A percentile compares a stretch with the other conserved stretches of the same genome.
Evolutionary conservation across 2,329 filamentous ascomycete species (phyloP).

Genomic region (Sporothrix pseudoabietina): DNA sequence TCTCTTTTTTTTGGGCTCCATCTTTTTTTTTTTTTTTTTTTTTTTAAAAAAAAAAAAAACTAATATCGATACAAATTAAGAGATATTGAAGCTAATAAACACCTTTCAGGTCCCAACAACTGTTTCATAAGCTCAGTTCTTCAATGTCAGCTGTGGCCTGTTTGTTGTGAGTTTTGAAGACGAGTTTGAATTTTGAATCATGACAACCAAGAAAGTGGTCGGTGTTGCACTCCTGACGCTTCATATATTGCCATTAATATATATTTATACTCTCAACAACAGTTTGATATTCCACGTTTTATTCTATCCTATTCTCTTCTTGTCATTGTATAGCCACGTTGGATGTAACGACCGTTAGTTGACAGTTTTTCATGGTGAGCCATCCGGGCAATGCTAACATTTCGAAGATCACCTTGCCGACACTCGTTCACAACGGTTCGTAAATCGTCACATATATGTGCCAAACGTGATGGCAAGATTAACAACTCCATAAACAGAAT

Average conservation of each 20-base stretch:
- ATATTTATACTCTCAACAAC: not conserved
- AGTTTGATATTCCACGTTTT: not conserved
- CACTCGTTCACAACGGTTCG: not conserved
- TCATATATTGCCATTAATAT: not conserved
- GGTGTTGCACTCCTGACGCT: not conserved
- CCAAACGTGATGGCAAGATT: not conserved
- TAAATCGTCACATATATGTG: not conserved
- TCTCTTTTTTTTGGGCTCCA: no score
- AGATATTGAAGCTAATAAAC: not conserved
- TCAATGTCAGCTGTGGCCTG: not conserved
- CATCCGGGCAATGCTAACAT: not conserved
- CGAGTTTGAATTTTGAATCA: not conserved
- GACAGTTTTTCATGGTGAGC: not conserved
- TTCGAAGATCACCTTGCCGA: not conserved
- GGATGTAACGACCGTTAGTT: not conserved
- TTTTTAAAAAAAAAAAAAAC: not conserved
- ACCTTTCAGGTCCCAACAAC: not conserved
- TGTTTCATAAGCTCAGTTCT: not conserved
- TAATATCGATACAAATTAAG: not conserved
- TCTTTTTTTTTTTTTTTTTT: no score
- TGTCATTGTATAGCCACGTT: conserved; percentile 3
- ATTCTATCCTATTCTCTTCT: not conserved
- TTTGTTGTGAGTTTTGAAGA: not conserved
- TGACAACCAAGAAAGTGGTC: not conserved
- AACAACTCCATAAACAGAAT: not conserved